Conservation (phyloP, 2,329 filamentous ascomycete species). For the Pseudogymnoascus pannorum region DNA sequence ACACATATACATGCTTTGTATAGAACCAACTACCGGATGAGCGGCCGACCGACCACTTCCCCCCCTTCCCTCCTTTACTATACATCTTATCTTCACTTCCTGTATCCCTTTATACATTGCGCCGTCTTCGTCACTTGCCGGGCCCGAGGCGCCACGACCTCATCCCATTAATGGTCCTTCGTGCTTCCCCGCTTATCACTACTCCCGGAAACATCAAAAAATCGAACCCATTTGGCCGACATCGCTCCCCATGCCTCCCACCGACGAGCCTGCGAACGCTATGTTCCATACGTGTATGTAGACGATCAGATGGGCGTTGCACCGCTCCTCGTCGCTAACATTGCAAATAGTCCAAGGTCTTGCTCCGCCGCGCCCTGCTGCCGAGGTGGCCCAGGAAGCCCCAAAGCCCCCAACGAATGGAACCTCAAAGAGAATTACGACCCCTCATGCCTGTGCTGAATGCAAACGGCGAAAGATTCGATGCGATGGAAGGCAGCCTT, state of each 20-base stretch:
- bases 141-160: neutral
- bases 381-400: constrained; percentile 22
- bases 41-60: neutral
- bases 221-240: neutral
- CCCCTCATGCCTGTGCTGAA: constrained; percentile 62
- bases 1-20: neutral
- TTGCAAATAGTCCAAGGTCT: constrained; percentile 26
- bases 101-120: neutral
- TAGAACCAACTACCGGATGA: neutral
- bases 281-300: constrained; percentile 31
- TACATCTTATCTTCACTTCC: neutral
- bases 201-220: neutral
- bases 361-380: constrained; percentile 22
- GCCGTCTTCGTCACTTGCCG: neutral
- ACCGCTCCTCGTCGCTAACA: neutral
- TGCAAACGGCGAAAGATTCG: constrained; percentile 78
- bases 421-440: constrained; percentile 45
- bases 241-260: constrained; percentile 23
- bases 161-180: neutral
- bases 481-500: constrained; percentile 75
- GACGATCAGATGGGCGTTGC: neutral
- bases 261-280: constrained; percentile 11
- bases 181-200: neutral
- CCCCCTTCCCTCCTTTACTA: neutral
- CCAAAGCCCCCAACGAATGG: constrained; percentile 30